Percentiles rank a stretch among this genome's conserved stretches.
phyloP scores from a whole-genome alignment of 225 moss, liverwort and hornwort genomes.

The Pleurozium schreberi region DNA sequence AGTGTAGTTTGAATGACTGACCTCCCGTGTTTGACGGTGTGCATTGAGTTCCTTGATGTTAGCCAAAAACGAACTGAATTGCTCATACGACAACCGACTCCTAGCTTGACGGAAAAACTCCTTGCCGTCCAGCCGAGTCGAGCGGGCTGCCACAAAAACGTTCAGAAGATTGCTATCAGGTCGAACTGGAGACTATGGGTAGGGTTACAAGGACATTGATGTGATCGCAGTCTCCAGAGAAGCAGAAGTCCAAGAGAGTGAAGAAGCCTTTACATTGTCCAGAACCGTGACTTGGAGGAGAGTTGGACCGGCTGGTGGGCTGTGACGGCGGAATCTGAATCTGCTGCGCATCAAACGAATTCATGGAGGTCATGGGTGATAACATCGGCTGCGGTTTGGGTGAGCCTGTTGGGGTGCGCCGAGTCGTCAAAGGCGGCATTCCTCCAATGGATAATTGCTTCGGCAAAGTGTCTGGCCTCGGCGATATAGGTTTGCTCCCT shows the following conservation, averaged over 20 bases:
- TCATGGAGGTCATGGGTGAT: constrained; percentile 38
- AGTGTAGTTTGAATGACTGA: not conserved
- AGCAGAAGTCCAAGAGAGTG: not conserved
- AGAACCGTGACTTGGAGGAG: constrained; percentile 69
- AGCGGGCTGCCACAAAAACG: constrained; percentile 31
- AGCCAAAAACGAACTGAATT: constrained; percentile 41
- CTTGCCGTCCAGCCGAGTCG: constrained; percentile 72
- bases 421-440: constrained; percentile 13
- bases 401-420: constrained; percentile 40
- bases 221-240: not conserved
- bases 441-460: not conserved
- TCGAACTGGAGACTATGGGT: not conserved
- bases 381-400: constrained; percentile 52
- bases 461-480: not conserved
- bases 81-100: constrained; percentile 46
- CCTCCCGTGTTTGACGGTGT: constrained; percentile 57
- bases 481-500: not conserved
- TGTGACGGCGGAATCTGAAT: constrained; percentile 58
- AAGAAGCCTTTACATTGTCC: constrained; percentile 21
- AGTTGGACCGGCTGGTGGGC: constrained; percentile 70
- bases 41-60: constrained; percentile 57
- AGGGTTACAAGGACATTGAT: not conserved
- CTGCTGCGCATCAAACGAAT: constrained; percentile 30
- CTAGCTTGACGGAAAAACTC: constrained; percentile 90
- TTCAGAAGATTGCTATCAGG: not conserved